These are phyloP conservation scores for Oxalis stricta DNA, from an alignment of 441 rosid genomes.

Conservation along the genomic window DNA sequence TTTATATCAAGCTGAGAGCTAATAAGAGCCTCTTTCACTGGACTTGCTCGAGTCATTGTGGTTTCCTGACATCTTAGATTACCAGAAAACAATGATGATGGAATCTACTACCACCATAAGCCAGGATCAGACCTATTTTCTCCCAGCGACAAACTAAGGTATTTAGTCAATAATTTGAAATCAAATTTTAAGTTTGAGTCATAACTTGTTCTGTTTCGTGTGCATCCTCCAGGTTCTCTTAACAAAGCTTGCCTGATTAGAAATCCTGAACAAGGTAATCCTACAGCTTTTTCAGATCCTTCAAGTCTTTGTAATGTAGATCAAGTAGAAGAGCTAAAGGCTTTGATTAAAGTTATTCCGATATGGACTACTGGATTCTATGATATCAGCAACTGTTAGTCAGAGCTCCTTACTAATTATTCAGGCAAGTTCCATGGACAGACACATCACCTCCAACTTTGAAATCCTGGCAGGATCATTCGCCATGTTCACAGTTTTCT, in stretches of 20 bases:
- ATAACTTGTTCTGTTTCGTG: not conserved
- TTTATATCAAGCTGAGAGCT: not conserved
- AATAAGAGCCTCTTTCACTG: not conserved
- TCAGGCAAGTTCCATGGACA: slow-evolving; percentile 1
- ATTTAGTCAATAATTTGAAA: too few species aligned
- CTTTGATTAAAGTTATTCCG: not conserved
- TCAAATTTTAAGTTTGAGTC: too few species aligned
- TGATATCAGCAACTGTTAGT: not conserved
- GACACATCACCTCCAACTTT: not conserved
- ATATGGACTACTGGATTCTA: not conserved
- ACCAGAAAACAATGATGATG: not conserved
- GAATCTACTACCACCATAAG: not conserved
- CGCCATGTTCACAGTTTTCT: not conserved
- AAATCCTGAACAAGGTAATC: not conserved
- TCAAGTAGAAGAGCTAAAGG: slow-evolving; percentile 3
- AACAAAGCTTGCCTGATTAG: not conserved
- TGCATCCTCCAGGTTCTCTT: not conserved
- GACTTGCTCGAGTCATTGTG: not conserved
- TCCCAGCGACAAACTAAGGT: not conserved
- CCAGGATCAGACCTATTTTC: not conserved
- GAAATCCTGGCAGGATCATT: not conserved
- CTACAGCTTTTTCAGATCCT: not conserved
- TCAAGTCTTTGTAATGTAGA: not conserved
- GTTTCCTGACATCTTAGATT: not conserved
- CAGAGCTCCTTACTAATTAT: not conserved